Evolutionary conservation across 208 protist species (phyloP), one percentile per base, ranked within the genome.

Genomic region (Trypanosomatidae sp.): DNA sequence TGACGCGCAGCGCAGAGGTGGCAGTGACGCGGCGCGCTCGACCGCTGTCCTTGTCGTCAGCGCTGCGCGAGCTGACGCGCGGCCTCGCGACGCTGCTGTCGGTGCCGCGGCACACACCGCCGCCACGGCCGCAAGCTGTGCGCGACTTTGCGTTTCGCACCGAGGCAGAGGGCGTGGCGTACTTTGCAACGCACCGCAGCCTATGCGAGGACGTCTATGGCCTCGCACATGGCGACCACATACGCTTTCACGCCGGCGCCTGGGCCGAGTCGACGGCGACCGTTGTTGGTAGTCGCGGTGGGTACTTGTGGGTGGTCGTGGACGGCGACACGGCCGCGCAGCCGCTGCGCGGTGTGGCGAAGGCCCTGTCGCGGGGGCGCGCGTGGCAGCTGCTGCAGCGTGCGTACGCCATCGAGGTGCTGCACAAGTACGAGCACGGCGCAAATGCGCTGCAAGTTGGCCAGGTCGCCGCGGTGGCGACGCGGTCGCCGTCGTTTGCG

Each of bases 61-160:
- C n/a, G n/a, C n/a, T n/a, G n/a, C n/a, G n/a, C n/a, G n/a, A n/a
- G n/a, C n/a, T n/a, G 13, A 33, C 30, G 30, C 10, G 8, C 10
- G 30, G 30, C 10, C 30, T 13, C 30, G 30, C 30, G 13, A 33
- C 8, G 10, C 30, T 13, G 10, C 30, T 13, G 8, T 18, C 33
- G 20, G 2, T 3, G 6, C 33, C 33, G 7, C 16, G 22, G 23
- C 28, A 1, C 0, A 4, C 2, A 5, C 20, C n/a, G 38, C 11
- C 6, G 3, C 32, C 4, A 38, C 32, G 6, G 61, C 80, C 16
- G 32, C 33, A 6, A 63, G 64, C 79, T 7, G 18, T 92, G 8
- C 74, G 83, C 2, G 78, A 86, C 33, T 42, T 81, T 16, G 64
- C 83, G 19, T 92, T 78, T 48, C 71, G 69, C 57, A 56, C 63